Percentiles rank a stretch among this genome's conserved stretches.
phyloP scores from a whole-genome alignment of 148 eudicot species.

The Limonium bicolor region DNA sequence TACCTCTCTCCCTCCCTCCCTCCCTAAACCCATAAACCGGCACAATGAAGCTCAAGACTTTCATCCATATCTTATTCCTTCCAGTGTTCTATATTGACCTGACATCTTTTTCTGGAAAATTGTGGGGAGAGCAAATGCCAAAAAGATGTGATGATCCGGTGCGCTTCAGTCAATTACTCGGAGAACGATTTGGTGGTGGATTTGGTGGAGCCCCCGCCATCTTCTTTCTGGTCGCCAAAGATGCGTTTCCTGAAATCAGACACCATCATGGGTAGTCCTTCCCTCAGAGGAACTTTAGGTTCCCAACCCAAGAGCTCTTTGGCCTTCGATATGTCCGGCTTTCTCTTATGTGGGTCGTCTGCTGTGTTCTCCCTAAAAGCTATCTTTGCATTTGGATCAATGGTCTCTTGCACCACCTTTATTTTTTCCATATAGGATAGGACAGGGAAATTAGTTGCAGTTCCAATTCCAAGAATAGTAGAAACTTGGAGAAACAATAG shows the following conservation, averaged over 20 bases:
- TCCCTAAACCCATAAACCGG: too few relatives aligned
- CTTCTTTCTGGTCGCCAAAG: slow-evolving; percentile 6
- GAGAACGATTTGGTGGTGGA: not conserved
- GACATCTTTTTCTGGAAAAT: too few relatives aligned
- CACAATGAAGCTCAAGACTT: too few relatives aligned
- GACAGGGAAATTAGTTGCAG: too few relatives aligned
- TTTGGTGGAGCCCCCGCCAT: not conserved
- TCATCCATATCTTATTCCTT: too few relatives aligned
- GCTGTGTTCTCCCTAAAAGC: slow-evolving; percentile 84
- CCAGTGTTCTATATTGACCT: too few relatives aligned
- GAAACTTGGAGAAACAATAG: not conserved
- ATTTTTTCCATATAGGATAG: too few relatives aligned
- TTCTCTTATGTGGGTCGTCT: slow-evolving; percentile 98
- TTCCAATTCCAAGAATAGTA: too few relatives aligned
- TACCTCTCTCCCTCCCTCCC: too few relatives aligned
- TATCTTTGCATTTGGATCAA: slow-evolving; percentile 86
- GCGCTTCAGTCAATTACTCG: too few relatives aligned
- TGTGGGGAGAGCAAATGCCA: too few relatives aligned
- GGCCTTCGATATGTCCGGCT: slow-evolving; percentile 79
- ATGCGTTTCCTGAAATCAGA: slow-evolving; percentile 7
- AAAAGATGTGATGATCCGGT: too few relatives aligned
- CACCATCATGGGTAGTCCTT: slow-evolving; percentile 5
- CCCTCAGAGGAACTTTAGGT: not conserved
- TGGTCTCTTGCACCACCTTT: slow-evolving; percentile 92
- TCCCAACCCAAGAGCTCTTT: slow-evolving; percentile 43